These are phyloP conservation scores for Tetraselmis striata DNA, from an alignment of 139 green algal species.

Conservation along the genomic window DNA sequence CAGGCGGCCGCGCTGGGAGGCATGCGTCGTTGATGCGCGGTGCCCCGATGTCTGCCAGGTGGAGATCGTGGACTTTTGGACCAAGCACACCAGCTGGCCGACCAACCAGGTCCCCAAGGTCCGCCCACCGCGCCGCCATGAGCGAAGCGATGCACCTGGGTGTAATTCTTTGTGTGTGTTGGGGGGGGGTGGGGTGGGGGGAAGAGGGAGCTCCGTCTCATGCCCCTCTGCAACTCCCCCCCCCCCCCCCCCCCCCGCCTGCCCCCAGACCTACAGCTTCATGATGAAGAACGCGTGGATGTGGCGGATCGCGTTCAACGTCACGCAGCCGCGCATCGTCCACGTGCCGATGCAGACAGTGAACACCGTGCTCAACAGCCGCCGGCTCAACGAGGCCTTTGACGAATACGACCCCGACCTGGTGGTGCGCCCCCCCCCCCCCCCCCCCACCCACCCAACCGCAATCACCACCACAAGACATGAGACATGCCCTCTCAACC, in stretches of 20 bases:
- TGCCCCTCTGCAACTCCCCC: too few species aligned
- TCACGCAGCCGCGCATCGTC: constrained; percentile 58
- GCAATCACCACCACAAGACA: too few species aligned
- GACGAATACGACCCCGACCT: constrained; percentile 60
- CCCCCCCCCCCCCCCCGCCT: too few species aligned
- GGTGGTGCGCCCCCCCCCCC: constrained; percentile 22
- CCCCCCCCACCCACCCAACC: too few species aligned
- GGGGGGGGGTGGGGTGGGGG: neutral
- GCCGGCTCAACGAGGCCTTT: constrained; percentile 36
- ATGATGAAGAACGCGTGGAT: constrained; percentile 77
- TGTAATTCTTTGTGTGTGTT: neutral
- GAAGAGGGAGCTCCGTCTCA: neutral
- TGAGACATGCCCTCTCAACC: too few species aligned
- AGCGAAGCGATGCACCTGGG: neutral
- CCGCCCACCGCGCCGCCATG: neutral
- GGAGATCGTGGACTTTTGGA: constrained; percentile 91
- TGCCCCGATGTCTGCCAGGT: too few species aligned
- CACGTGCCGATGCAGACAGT: constrained; percentile 60
- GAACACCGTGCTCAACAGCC: constrained; percentile 30
- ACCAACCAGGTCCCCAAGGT: constrained; percentile 78
- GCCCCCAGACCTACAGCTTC: constrained; percentile 75
- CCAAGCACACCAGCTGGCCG: constrained; percentile 79
- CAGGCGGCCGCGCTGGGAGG: too few species aligned
- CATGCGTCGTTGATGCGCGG: too few species aligned
- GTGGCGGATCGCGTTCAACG: constrained; percentile 58